Percentiles rank a stretch among this genome's conserved stretches.
Conservation (phyloP, 139 green algal species). For the Pleodorina starrii region DNA sequence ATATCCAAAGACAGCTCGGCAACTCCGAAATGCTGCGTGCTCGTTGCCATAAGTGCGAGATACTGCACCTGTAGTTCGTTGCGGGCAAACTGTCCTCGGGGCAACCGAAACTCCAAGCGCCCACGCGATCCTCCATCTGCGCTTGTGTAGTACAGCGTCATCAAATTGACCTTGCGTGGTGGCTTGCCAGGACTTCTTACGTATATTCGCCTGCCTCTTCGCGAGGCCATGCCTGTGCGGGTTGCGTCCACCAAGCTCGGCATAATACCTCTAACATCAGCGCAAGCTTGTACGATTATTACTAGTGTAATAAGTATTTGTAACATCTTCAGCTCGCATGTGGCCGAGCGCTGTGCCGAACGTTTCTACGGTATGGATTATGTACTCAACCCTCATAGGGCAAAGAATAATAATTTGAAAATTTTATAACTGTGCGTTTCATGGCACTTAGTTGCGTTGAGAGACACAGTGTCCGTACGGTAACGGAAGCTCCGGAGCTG, state of each 20-base stretch:
- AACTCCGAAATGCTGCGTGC: too few species aligned
- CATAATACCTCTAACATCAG: background rate
- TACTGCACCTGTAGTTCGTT: background rate
- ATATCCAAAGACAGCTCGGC: too few species aligned
- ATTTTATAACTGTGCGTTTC: too few species aligned
- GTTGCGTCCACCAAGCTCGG: background rate
- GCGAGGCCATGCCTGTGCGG: slow-evolving; percentile 5
- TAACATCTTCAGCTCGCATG: too few species aligned
- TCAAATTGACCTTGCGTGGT: background rate
- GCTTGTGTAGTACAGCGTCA: background rate
- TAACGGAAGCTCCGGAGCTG: too few species aligned
- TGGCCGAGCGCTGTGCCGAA: too few species aligned
- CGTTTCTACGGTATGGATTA: too few species aligned
- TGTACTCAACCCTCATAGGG: too few species aligned
- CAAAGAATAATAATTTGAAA: too few species aligned
- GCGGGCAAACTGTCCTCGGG: background rate
- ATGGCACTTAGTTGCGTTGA: too few species aligned
- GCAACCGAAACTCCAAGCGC: background rate
- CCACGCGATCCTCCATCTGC: slow-evolving; percentile 38
- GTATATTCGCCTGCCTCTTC: background rate
- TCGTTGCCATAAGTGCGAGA: too few species aligned
- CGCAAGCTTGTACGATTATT: background rate
- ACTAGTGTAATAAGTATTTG: background rate
- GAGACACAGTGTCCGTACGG: too few species aligned
- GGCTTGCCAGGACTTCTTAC: background rate